These are phyloP conservation scores for Dothiorella sarmentorum DNA, from an alignment of 2,329 filamentous ascomycete genomes.

Conservation along the genomic window DNA sequence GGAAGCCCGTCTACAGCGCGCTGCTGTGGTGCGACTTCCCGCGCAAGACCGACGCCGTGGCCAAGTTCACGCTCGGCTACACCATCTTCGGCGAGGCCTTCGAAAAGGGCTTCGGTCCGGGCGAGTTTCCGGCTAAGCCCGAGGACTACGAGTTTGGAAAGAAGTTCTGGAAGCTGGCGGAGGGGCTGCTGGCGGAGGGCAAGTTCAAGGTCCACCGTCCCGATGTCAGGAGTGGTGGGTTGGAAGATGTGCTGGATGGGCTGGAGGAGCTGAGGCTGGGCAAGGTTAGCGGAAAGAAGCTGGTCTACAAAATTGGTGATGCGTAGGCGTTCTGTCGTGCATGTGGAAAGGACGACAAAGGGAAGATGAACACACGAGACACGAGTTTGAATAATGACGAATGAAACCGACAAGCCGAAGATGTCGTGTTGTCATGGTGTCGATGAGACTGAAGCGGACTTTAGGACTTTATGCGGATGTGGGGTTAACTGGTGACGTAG, in stretches of 20 bases:
- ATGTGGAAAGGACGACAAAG: neutral
- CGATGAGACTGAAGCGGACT: no score
- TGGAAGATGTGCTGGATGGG: constrained; percentile 32
- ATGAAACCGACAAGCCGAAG: neutral
- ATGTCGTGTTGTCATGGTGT: no score
- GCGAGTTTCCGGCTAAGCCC: constrained; percentile 20
- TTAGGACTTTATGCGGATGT: no score
- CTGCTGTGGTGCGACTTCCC: constrained; percentile 42
- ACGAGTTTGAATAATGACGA: neutral
- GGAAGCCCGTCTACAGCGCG: constrained; percentile 36
- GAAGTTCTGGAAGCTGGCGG: constrained; percentile 27
- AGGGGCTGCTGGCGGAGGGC: constrained; percentile 27
- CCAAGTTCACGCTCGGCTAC: constrained; percentile 42
- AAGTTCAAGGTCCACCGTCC: constrained; percentile 34
- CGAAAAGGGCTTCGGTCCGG: constrained; percentile 17
- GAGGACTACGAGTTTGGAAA: constrained; percentile 30
- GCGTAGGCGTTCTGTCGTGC: neutral
- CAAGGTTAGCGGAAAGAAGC: constrained; percentile 35
- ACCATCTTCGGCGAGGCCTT: constrained; percentile 43
- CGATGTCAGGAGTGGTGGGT: constrained; percentile 27
- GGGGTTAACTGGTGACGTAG: neutral
- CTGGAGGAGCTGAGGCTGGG: constrained; percentile 32
- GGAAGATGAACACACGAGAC: neutral
- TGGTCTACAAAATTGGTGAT: constrained; percentile 29
- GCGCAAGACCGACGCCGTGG: constrained; percentile 45